Percentiles rank a stretch among this genome's conserved stretches.
Conservation (phyloP, 73 alveolate genomes). For the Tetrahymena borealis region DNA sequence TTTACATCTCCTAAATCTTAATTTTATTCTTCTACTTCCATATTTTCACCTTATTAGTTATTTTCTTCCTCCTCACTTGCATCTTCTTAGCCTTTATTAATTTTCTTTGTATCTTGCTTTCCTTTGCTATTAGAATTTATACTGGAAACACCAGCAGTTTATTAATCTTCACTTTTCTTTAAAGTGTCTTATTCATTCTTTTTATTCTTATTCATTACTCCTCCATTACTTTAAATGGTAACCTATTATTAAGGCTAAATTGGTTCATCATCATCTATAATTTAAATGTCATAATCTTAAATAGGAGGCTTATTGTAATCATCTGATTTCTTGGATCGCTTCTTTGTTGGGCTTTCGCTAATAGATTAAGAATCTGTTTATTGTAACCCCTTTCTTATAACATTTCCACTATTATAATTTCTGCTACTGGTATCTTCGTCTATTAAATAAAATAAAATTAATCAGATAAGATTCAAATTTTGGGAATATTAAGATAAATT, state of each 20-base stretch:
- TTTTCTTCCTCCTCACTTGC: background rate
- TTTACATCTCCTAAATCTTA: background rate
- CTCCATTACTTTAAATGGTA: background rate
- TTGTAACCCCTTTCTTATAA: background rate
- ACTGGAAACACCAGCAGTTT: too few species aligned
- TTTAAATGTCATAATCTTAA: background rate
- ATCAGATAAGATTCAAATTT: background rate
- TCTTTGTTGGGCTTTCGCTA: background rate
- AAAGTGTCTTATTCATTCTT: background rate
- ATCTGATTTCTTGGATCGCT: background rate
- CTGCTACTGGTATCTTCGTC: background rate
- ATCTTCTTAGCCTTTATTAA: background rate
- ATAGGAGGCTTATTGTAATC: background rate
- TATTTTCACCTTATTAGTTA: background rate
- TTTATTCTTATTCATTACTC: background rate
- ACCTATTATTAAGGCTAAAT: background rate
- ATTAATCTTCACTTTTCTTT: background rate
- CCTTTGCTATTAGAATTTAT: background rate
- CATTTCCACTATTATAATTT: background rate
- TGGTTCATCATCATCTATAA: background rate
- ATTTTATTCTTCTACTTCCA: background rate
- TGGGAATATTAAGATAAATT: background rate
- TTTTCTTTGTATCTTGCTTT: background rate
- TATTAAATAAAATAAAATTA: background rate
- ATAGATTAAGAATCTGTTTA: background rate